Evolutionary conservation across 352 stramenopile genomes (phyloP).

Genomic region (Globisporangium recalcitrans): DNA sequence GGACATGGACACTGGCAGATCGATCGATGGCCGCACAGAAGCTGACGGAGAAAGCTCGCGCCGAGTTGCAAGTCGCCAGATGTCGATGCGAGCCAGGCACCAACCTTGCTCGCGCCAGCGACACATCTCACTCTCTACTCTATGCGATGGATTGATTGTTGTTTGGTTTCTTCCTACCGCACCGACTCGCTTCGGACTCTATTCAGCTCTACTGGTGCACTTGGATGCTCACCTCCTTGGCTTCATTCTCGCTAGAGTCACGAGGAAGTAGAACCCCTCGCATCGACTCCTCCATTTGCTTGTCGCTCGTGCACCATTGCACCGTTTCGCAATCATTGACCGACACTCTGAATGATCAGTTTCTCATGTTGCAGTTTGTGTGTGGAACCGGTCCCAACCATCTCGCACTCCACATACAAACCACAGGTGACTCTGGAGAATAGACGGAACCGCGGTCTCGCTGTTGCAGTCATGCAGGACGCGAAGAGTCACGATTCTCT

Average conservation of each 20-base stretch:
- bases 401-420: not conserved
- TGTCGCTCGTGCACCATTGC: conserved; percentile 44
- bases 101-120: too few relatives aligned
- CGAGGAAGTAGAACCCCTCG: conserved; percentile 11
- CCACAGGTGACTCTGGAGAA: not conserved
- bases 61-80: too few relatives aligned
- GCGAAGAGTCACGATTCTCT: not conserved
- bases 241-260: not conserved
- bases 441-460: not conserved
- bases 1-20: too few relatives aligned
- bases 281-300: conserved; percentile 43
- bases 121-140: not conserved
- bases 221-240: not conserved
- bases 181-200: not conserved
- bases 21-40: too few relatives aligned
- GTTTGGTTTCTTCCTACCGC: too few relatives aligned
- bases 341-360: too few relatives aligned
- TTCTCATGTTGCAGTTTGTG: not conserved
- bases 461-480: not conserved
- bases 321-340: too few relatives aligned
- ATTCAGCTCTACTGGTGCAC: not conserved
- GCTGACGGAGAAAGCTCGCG: too few relatives aligned
- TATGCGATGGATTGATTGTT: too few relatives aligned
- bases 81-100: too few relatives aligned
- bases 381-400: too few relatives aligned